Evolutionary conservation across 2,329 filamentous ascomycete genomes (phyloP).

Genomic region (Colletotrichum sp.): DNA sequence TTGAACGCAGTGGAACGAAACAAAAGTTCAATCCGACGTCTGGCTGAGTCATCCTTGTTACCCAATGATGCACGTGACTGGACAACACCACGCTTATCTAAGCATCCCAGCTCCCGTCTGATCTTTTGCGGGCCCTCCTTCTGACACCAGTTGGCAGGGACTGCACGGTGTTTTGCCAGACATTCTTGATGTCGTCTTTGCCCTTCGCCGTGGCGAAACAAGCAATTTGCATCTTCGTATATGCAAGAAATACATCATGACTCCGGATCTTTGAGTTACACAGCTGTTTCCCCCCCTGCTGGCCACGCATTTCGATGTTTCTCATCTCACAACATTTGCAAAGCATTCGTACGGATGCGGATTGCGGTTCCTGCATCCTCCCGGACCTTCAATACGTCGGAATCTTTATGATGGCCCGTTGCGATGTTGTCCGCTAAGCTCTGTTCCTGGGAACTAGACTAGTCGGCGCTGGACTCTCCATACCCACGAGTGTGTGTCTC

Average conservation of each 20-base stretch:
- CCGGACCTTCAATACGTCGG: background rate
- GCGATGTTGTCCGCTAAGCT: background rate
- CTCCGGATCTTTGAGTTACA: background rate
- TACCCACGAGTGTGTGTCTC: conserved; percentile 5
- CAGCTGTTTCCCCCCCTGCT: background rate
- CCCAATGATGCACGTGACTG: background rate
- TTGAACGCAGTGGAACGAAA: background rate
- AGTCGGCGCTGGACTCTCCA: background rate
- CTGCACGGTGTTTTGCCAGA: background rate
- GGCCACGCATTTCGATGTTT: background rate
- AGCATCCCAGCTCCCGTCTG: background rate
- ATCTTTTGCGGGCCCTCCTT: background rate
- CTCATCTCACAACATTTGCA: background rate
- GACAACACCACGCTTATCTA: fast-evolving
- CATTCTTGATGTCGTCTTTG: background rate
- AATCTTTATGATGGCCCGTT: background rate
- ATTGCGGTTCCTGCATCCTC: background rate
- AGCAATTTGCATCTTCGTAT: background rate
- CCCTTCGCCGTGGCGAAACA: background rate
- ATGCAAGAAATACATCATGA: background rate
- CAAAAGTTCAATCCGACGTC: background rate
- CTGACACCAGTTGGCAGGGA: background rate
- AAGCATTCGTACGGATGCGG: background rate
- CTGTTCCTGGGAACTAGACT: background rate
- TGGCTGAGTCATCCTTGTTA: background rate